Percentiles rank a stretch among this genome's conserved stretches.
Conservation (phyloP, 2,329 filamentous ascomycete genomes). For the Aspergillus fructus region DNA sequence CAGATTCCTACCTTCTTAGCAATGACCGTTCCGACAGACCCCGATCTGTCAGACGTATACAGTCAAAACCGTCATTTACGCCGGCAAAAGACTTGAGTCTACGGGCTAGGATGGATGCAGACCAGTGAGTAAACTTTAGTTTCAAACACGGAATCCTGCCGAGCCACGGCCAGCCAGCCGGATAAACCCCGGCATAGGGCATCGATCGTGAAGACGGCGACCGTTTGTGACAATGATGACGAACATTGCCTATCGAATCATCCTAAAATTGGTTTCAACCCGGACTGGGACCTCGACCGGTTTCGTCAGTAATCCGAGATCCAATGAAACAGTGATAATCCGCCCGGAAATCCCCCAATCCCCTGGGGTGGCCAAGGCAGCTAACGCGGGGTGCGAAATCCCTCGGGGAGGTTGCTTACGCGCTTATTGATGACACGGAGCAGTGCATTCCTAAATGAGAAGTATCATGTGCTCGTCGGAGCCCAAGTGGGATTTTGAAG, state of each 20-base stretch:
- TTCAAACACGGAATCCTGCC: neutral
- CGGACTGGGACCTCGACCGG: neutral
- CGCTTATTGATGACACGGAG: neutral
- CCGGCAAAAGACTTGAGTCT: neutral
- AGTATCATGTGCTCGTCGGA: neutral
- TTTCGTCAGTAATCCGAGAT: neutral
- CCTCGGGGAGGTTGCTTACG: neutral
- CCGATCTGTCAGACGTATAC: neutral
- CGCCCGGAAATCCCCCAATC: conserved; percentile 2
- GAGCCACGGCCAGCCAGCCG: neutral
- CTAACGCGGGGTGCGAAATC: neutral
- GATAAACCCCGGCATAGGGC: conserved; percentile 1
- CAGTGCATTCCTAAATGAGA: neutral
- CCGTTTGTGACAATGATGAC: neutral
- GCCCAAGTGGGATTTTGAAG: neutral
- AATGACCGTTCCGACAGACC: too few species aligned
- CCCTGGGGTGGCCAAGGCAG: neutral
- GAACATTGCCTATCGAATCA: neutral
- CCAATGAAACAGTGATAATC: neutral
- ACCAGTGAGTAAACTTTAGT: too few species aligned
- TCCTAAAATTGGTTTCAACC: too few species aligned
- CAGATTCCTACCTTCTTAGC: too few species aligned
- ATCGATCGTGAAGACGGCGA: neutral
- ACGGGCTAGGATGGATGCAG: too few species aligned
- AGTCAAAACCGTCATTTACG: neutral